Base-by-base conservation (phyloP, 2,329 filamentous ascomycete genomes). In the Ophiostoma quercus region DNA sequence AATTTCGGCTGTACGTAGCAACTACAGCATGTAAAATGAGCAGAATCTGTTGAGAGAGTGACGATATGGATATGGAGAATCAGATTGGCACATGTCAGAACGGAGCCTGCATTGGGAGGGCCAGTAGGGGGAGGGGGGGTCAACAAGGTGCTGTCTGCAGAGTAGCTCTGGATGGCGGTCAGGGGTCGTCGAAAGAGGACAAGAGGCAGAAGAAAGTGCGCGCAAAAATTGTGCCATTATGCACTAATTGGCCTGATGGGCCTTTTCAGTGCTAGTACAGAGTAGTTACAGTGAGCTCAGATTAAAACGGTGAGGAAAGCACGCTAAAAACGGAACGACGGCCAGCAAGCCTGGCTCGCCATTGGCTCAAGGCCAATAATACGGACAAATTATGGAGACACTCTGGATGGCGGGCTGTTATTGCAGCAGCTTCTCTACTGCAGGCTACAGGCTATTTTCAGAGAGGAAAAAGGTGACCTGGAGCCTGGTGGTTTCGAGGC, bases 41-140 rank as follows among this genome's bases (percentile, higher is more conserved):
- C 65, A 69, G 41, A 66, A 66, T 66, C 67, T 71, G 67, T 71
- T 69, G 70, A 69, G 70, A 69, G 67, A 54, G 41, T 69, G 67
- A 67, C 66, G 70, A 71, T 71, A 47, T 43, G 51, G 51, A 57
- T 57, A 57, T 57, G 51, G 51, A 11, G 16, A 41, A 41, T 41
- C 39, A 41, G 60, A 65, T 65, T 71, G 67, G 47, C 70, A 69
- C 67, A 68, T 71, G 67, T 66, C 39, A 69, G 60, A 69, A 66
- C 63, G 60, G 69, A 51, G 69, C 66, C 66, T 70, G 66, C 66
- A 37, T 51, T 63, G 32, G n/a, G 29, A n/a, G 54, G n/a, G 8
- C 3, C 19, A 2, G 57, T 51, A 47, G 43, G 69, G 57, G 69
- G 66, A 14, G 51, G 67, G 62, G 29, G 32, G 62, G 32, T 65